Base-by-base conservation (phyloP, 345 rosid genomes). In the Linum lewisii region DNA sequence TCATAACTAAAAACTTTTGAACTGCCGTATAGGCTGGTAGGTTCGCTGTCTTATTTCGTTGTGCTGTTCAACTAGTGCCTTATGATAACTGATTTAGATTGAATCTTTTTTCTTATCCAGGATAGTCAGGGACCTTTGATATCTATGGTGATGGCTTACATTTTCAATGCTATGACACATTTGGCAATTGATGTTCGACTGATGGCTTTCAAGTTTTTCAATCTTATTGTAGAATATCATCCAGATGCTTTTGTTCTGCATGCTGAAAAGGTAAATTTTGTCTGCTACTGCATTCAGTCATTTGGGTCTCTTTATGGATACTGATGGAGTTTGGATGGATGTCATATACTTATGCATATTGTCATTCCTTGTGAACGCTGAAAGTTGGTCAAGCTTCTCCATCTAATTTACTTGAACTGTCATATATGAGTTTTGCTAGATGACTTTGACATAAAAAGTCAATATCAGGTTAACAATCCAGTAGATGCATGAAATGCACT, bases 171-270 rank as follows among this genome's bases (percentile, higher is more conserved):
- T 18, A 88, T 86, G 99, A 80, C 88, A 45, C 64, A 81, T 75
- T 78, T 85, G 63, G 71, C 82, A 20, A 59, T 86, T 59, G 97
- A 93, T 22, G 82, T 93, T 71, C 94, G 93, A 57, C 65, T 89
- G 79, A 86, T 81, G 91, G 97, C 97, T 62, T 89, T 93, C 82
- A 83, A 75, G 54, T 79, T 83, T 72, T 69, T 82, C 52, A 82
- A 87, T 61, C 91, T 81, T 51, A 81, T 82, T 62, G 82, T 93
- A 18, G 80, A 84, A 62, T 66, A 74, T 68, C 62, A 86, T 72
- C 87, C 91, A 19, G 74, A 84, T 58, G 67, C 82, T 57, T 86
- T 89, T 67, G 78, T 81, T 50, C 25, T 81, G 58, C 65, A 85
- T 77, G 81, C 89, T 60, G 94, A 86, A 64, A 82, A 89, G 95